Percentiles rank a stretch among this genome's conserved stretches.
Conservation (phyloP, 2,329 filamentous ascomycete species). For the Calonectria pauciramosa region DNA sequence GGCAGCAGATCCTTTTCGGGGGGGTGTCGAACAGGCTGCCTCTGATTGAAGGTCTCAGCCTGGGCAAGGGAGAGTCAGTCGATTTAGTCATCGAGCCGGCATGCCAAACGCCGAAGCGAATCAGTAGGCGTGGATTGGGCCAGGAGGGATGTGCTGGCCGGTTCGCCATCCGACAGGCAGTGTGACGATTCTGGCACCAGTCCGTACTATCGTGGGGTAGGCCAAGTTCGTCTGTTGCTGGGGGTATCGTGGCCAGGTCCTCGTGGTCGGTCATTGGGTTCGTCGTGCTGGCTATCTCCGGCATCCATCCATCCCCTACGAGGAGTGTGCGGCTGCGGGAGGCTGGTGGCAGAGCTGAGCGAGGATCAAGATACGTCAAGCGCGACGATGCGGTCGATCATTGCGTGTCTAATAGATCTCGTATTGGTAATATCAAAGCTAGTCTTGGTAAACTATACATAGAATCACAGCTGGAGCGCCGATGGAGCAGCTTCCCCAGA, state of each 20-base stretch:
- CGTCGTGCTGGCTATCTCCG: neutral
- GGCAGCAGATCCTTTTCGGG: neutral
- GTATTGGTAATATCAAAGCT: neutral
- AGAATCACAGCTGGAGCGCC: neutral
- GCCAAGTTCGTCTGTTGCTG: neutral
- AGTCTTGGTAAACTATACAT: neutral
- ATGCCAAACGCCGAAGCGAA: slow-evolving; percentile 13
- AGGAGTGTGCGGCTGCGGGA: neutral
- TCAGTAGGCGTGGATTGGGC: neutral
- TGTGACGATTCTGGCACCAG: slow-evolving; percentile 7
- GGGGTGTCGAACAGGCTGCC: slow-evolving; percentile 10
- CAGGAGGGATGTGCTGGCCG: neutral
- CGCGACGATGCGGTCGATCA: neutral
- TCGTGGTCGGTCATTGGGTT: neutral
- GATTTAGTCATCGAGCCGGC: slow-evolving; percentile 20
- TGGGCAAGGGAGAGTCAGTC: slow-evolving; percentile 19
- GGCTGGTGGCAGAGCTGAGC: neutral
- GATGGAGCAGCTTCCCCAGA: slow-evolving; percentile 3
- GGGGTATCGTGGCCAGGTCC: neutral
- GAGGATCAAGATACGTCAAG: slow-evolving; percentile 2
- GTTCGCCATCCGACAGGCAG: neutral
- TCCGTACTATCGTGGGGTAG: neutral
- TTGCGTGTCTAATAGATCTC: neutral
- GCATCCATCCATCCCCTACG: neutral
- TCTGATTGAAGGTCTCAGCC: slow-evolving; percentile 22